Conservation (phyloP, 495 filamentous ascomycete species). For the Podospora anserina region DNA sequence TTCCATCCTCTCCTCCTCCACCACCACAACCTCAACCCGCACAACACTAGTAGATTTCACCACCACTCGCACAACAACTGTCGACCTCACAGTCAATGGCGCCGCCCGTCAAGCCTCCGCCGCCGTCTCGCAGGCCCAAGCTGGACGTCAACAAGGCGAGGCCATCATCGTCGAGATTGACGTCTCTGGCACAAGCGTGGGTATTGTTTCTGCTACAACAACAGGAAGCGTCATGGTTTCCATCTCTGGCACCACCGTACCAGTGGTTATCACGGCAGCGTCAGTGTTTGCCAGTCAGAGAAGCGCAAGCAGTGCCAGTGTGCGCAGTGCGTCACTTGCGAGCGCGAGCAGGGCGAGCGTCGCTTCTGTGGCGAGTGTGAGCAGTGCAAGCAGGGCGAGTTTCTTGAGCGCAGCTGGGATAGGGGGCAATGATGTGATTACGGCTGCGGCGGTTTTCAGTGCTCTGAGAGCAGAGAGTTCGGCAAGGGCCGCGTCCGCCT, state of each 20-base stretch:
- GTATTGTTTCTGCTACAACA: neutral
- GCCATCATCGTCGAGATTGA: neutral
- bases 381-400: no score
- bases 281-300: no score
- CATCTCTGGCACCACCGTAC: neutral
- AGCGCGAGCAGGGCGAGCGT: no score
- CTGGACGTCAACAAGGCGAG: neutral
- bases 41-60: neutral
- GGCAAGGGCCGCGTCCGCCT: no score
- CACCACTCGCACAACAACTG: slow-evolving; percentile 1
- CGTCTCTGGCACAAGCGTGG: neutral
- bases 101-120: neutral
- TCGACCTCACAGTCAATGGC: neutral
- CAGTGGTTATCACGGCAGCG: neutral
- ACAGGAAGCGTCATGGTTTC: neutral
- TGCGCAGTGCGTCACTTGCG: neutral
- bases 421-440: no score
- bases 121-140: neutral
- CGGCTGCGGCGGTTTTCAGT: no score
- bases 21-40: neutral
- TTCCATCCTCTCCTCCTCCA: neutral
- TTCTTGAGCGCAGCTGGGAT: no score
- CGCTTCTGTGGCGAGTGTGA: no score
- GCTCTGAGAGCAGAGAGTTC: no score
- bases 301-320: neutral